A percentile compares a stretch with the other conserved stretches of the same genome.
Evolutionary conservation across 1,284 basidiomycete species (phyloP).

Genomic region (Cystobasidiaceae sp.): DNA sequence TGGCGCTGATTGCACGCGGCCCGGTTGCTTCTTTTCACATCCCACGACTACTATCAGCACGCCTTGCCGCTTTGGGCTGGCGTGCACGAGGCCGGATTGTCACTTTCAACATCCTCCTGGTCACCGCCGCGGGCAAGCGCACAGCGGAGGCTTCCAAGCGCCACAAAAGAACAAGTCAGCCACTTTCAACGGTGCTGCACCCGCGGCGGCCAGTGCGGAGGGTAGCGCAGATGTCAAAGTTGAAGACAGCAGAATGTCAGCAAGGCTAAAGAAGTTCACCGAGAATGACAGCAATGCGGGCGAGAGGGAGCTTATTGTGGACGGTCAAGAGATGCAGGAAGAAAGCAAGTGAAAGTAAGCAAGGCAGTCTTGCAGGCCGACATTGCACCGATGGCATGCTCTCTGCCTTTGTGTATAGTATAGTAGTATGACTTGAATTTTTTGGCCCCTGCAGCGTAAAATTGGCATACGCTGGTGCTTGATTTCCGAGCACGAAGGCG

Average conservation of each 20-base stretch:
- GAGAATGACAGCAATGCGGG: slow-evolving; percentile 1
- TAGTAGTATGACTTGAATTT: no score
- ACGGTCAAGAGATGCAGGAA: slow-evolving; percentile 19
- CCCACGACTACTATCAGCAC: slow-evolving; percentile 50
- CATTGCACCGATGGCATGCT: no score
- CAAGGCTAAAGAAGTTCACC: slow-evolving; percentile 37
- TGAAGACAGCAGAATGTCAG: slow-evolving; percentile 35
- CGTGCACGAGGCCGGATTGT: slow-evolving; percentile 67
- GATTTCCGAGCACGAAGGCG: no score
- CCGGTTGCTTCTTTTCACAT: slow-evolving; percentile 63
- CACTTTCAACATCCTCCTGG: slow-evolving; percentile 69
- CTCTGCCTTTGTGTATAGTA: no score
- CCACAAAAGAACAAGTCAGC: slow-evolving; percentile 27
- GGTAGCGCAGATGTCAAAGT: slow-evolving; percentile 34
- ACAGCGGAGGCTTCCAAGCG: not conserved
- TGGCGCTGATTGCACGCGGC: slow-evolving; percentile 66
- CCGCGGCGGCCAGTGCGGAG: slow-evolving; percentile 28
- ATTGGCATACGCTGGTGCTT: no score
- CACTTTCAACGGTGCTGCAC: slow-evolving; percentile 5
- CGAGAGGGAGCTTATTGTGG: slow-evolving; percentile 34
- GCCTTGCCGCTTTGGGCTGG: slow-evolving; percentile 58
- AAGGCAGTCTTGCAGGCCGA: not conserved
- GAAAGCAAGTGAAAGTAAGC: not conserved
- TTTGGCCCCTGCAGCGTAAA: no score
- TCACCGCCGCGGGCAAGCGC: slow-evolving; percentile 46